Percentiles rank a stretch among this genome's conserved stretches.
Evolutionary conservation across 208 protist species (phyloP).

Genomic region (Leishmania tarentolae): DNA sequence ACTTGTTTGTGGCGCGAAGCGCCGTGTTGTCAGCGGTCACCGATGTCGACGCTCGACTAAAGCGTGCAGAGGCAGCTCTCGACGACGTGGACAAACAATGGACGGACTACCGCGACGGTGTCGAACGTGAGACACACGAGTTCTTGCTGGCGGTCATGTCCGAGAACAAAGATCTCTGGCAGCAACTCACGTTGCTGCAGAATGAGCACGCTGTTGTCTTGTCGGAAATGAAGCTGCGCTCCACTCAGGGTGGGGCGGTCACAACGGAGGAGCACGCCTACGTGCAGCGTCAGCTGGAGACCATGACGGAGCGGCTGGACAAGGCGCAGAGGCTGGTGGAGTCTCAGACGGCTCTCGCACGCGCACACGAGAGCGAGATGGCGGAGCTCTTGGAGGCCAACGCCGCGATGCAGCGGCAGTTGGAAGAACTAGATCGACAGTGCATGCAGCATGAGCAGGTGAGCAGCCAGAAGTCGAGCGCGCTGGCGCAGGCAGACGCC

Average conservation of each 20-base stretch:
- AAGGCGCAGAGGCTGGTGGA: slow-evolving; percentile 62
- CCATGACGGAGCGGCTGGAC: slow-evolving; percentile 54
- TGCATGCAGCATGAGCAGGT: slow-evolving; percentile 15
- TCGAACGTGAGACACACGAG: slow-evolving; percentile 49
- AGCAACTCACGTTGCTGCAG: slow-evolving; percentile 63
- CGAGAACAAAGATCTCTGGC: slow-evolving; percentile 79
- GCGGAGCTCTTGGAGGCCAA: slow-evolving; percentile 48
- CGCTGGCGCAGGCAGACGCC: slow-evolving; percentile 36
- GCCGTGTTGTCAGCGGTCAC: slow-evolving; percentile 64
- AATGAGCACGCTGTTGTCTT: slow-evolving; percentile 45
- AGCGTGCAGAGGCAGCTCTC: slow-evolving; percentile 52
- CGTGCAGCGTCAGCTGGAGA: slow-evolving; percentile 57
- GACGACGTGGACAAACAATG: slow-evolving; percentile 43
- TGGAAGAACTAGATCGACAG: slow-evolving; percentile 36
- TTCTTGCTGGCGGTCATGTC: slow-evolving; percentile 61
- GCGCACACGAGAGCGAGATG: slow-evolving; percentile 65
- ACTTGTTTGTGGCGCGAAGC: slow-evolving; percentile 68
- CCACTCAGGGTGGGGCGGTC: slow-evolving; percentile 42
- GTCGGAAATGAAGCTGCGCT: slow-evolving; percentile 43
- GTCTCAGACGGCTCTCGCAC: slow-evolving; percentile 52
- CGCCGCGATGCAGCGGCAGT: slow-evolving; percentile 39
- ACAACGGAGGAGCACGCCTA: slow-evolving; percentile 63
- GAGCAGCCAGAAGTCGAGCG: slow-evolving; percentile 18
- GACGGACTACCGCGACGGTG: slow-evolving; percentile 35
- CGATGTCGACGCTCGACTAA: slow-evolving; percentile 60